These are phyloP conservation scores for Hydnomerulius pinastri DNA, from an alignment of 768 basidiomycete genomes.

Conservation along the genomic window DNA sequence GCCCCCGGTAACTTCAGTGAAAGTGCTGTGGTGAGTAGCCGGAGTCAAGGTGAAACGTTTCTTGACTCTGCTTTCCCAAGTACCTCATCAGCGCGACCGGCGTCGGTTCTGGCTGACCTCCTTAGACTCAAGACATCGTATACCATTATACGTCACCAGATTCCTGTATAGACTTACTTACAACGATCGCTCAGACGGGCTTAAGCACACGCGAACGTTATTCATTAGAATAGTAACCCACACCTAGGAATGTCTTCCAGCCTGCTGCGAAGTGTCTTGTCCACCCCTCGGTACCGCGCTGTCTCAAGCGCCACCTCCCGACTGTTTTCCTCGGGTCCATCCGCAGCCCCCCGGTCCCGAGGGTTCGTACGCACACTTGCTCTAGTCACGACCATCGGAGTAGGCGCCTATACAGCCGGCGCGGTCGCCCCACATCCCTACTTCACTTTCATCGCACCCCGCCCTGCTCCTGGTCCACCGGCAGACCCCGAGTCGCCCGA, in stretches of 20 bases:
- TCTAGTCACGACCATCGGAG: slow-evolving; percentile 22
- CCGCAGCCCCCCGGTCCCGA: slow-evolving; percentile 1
- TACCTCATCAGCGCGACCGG: too few relatives aligned
- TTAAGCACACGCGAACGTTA: too few relatives aligned
- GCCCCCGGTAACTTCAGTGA: background rate
- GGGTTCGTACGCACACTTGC: slow-evolving; percentile 14
- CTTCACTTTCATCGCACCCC: slow-evolving; percentile 71
- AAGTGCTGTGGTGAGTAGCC: too few relatives aligned
- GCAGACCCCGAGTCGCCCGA: slow-evolving; percentile 52
- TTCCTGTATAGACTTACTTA: too few relatives aligned
- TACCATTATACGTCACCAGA: background rate
- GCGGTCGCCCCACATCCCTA: slow-evolving; percentile 71
- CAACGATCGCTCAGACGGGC: too few relatives aligned
- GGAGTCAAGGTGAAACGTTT: too few relatives aligned
- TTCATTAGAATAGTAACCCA: background rate
- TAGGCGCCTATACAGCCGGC: slow-evolving; percentile 50
- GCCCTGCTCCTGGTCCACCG: slow-evolving; percentile 72
- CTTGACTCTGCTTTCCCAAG: too few relatives aligned
- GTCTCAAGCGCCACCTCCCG: slow-evolving; percentile 9
- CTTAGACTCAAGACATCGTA: background rate
- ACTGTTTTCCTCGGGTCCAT: slow-evolving; percentile 16
- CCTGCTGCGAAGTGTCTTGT: slow-evolving; percentile 9
- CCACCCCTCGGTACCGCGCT: background rate
- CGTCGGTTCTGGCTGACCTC: background rate
- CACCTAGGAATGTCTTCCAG: slow-evolving; percentile 5